Conservation (phyloP, 257 asterid genomes). For the Lycium ferocissimum region DNA sequence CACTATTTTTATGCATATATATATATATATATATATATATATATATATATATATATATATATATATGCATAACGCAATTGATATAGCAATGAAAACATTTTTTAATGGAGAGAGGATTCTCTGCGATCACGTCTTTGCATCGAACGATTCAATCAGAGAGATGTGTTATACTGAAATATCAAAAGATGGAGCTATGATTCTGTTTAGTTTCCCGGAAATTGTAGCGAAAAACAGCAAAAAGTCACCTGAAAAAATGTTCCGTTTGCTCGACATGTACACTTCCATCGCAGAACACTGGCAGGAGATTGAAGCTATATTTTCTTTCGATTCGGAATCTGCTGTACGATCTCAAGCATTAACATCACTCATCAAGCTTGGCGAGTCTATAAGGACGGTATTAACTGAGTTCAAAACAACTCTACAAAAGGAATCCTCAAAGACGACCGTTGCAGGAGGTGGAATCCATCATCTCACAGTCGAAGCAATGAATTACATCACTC, state of each 20-base stretch:
- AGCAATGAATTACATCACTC: slow-evolving; percentile 62
- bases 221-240: slow-evolving; percentile 57
- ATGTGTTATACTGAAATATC: slow-evolving; percentile 68
- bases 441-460: slow-evolving; percentile 66
- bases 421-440: slow-evolving; percentile 63
- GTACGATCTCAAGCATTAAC: slow-evolving; percentile 58
- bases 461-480: slow-evolving; percentile 63
- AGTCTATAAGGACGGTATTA: slow-evolving; percentile 48
- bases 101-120: slow-evolving; percentile 76
- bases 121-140: slow-evolving; percentile 70
- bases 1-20: too few relatives aligned
- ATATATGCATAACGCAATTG: slow-evolving; percentile 57
- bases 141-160: slow-evolving; percentile 65
- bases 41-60: too few relatives aligned
- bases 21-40: too few relatives aligned
- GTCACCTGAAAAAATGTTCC: slow-evolving; percentile 65
- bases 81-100: slow-evolving; percentile 51
- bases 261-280: slow-evolving; percentile 77
- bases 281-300: slow-evolving; percentile 70
- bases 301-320: slow-evolving; percentile 71
- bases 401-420: slow-evolving; percentile 62
- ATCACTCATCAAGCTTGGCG: slow-evolving; percentile 61
- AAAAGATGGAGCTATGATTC: slow-evolving; percentile 61
- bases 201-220: slow-evolving; percentile 71
- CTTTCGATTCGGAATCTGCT: slow-evolving; percentile 51